These are phyloP conservation scores for Backusella psychrophila DNA, from an alignment of 192 early-diverging fungal species.

Conservation along the genomic window DNA sequence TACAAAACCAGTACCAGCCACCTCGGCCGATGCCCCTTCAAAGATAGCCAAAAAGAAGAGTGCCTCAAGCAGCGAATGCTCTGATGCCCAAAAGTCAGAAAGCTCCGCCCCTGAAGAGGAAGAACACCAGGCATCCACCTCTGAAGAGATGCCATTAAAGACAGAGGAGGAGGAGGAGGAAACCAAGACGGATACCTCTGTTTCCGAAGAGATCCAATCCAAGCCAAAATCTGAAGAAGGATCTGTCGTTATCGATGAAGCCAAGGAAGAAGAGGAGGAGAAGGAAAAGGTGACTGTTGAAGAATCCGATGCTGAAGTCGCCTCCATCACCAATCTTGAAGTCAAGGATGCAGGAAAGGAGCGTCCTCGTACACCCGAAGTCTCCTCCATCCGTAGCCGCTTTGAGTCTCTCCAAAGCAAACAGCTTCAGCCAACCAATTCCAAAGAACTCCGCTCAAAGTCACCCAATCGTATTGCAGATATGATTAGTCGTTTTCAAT, in stretches of 20 bases:
- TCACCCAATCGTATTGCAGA: constrained; percentile 13
- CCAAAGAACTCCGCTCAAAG: constrained; percentile 17
- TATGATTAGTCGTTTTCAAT: constrained; percentile 17
- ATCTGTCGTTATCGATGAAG: background rate
- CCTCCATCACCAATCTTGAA: constrained; percentile 4
- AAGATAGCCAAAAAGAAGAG: background rate
- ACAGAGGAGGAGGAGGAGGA: background rate
- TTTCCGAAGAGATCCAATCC: background rate
- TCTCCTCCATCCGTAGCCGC: constrained; percentile 4
- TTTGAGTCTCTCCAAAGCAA: constrained; percentile 13
- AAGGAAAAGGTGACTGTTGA: background rate
- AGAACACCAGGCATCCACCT: background rate
- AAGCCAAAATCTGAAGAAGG: background rate
- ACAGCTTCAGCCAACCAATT: background rate
- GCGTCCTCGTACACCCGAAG: constrained; percentile 3
- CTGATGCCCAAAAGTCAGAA: constrained; percentile 1
- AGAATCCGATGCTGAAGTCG: background rate
- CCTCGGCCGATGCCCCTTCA: background rate
- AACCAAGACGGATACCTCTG: background rate
- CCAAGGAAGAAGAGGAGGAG: background rate
- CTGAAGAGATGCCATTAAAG: background rate
- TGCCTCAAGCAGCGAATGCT: background rate
- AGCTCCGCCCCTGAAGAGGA: background rate
- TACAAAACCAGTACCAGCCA: background rate
- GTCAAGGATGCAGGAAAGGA: background rate